Conservation (phyloP, 139 green algal species). For the Chlorella sp. region DNA sequence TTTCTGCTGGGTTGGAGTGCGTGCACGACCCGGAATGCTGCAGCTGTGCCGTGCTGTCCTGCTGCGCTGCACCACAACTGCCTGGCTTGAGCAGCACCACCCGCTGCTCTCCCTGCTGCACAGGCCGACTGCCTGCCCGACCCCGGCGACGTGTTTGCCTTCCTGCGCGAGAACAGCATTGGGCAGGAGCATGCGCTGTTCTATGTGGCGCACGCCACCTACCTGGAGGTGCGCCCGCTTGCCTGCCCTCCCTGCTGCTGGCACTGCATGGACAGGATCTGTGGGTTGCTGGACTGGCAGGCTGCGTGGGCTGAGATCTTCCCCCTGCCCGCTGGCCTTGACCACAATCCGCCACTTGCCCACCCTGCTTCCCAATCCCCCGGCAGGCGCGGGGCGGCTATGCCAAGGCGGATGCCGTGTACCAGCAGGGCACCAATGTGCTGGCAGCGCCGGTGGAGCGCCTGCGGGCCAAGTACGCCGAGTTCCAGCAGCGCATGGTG, state of each 20-base stretch:
- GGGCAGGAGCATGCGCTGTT: constrained; percentile 81
- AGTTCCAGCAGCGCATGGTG: constrained; percentile 92
- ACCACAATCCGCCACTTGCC: background rate
- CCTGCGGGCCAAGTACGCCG: constrained; percentile 75
- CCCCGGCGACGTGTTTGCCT: constrained; percentile 89
- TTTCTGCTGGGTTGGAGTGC: no score
- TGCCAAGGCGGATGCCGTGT: constrained; percentile 74
- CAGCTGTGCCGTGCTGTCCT: no score
- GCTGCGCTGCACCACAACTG: background rate
- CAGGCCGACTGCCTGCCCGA: constrained; percentile 89
- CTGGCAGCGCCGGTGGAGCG: constrained; percentile 75
- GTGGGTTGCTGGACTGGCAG: no score
- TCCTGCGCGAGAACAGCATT: constrained; percentile 83
- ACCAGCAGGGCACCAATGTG: constrained; percentile 78
- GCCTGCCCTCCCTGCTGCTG: no score
- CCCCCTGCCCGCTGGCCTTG: no score
- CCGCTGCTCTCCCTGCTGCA: background rate
- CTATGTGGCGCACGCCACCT: constrained; percentile 90
- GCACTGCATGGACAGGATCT: no score
- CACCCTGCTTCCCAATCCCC: background rate
- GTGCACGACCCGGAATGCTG: no score
- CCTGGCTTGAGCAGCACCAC: background rate
- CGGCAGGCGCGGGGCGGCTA: constrained; percentile 41
- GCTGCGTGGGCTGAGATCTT: no score
- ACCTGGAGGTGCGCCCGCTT: constrained; percentile 79